Base-by-base conservation (phyloP, 768 basidiomycete species). In the Pholiota molesta region DNA sequence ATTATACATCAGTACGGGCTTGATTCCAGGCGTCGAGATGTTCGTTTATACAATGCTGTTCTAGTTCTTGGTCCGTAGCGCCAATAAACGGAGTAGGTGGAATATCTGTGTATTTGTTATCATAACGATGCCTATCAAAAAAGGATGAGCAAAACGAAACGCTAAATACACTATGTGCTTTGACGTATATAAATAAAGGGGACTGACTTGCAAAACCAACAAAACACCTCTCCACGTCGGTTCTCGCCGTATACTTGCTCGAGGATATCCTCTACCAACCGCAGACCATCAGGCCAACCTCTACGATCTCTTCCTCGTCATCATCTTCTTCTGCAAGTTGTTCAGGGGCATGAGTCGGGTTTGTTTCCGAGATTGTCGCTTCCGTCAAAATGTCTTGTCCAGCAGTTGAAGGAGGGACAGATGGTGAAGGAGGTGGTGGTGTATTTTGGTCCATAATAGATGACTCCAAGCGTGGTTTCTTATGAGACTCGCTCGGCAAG, bases 171-270 rank as follows among this genome's bases (percentile, higher is more conserved):
- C 21, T 10, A 37, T 26, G n/a, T 9, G 19, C 42, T 44, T 44
- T 26, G 47, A 49, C 7, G 10, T 8, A 10, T n/a, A 23, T 21
- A n/a, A 8, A 44, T 8, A 44, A 7, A 21, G 44, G 59, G 16
- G 54, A 78, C 86, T 71, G 57, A 86, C 87, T 73, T 65, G 81
- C 87, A 89, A 37, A 86, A 73, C 53, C 69, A 74, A 60, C 87
- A 88, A 44, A 74, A 76, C 39, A 75, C 66, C 42, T 63, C 61
- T 4, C 70, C 73, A 26, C 66, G 70, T 40, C 74, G 73, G 14
- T 72, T 72, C 19, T 71, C 71, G 11, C 72, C 75, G 23, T 86
- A 79, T 26, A 86, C 74, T 11, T 77, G 78, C 57, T 73, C 74
- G 21, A 84, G 68, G 58, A 83, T 79, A 59, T 81, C 79, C 23